Evolutionary conservation across 2,329 filamentous ascomycete genomes (phyloP).

Genomic region (Botrytis aclada): DNA sequence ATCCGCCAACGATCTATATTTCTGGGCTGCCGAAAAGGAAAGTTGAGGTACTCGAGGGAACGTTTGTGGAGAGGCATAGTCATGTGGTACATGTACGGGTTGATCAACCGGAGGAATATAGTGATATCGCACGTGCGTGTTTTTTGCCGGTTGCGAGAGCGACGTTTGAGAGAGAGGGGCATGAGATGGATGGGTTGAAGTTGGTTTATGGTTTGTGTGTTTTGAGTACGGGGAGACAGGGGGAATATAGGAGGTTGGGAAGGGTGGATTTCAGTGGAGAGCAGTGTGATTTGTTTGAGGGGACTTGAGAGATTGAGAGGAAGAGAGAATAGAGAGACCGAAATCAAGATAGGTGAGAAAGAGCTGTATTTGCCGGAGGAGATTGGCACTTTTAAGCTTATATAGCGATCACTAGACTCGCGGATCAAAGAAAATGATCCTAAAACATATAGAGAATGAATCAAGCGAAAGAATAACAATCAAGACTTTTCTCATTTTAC

Average conservation of each 20-base stretch:
- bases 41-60: neutral
- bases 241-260: neutral
- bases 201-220: neutral
- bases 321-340: neutral
- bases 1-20: neutral
- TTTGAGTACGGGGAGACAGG: neutral
- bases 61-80: neutral
- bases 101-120: neutral
- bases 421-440: neutral
- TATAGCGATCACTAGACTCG: neutral
- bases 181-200: neutral
- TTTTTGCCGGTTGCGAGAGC: neutral
- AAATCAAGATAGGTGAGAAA: neutral
- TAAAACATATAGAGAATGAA: neutral
- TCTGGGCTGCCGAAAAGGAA: neutral
- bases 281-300: neutral
- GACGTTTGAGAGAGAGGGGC: neutral
- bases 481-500: constrained; percentile 11
- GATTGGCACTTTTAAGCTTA: neutral
- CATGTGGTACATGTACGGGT: neutral
- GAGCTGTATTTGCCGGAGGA: neutral
- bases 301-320: neutral
- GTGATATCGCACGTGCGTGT: neutral
- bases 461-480: neutral
- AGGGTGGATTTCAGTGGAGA: neutral